These are phyloP conservation scores for Ajuga reptans DNA, from an alignment of 305 asterid species.

Conservation along the genomic window DNA sequence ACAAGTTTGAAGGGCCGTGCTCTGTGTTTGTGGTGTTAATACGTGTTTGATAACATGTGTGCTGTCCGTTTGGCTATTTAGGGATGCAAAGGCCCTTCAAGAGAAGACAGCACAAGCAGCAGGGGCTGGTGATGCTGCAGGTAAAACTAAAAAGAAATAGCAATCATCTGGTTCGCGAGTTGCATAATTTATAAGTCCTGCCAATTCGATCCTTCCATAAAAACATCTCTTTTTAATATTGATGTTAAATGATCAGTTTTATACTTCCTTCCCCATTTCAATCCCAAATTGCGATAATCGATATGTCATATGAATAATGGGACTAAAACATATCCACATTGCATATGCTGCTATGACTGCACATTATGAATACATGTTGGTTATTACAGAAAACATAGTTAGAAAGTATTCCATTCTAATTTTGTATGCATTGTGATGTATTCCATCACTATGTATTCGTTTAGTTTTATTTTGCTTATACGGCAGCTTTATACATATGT, in stretches of 20 bases:
- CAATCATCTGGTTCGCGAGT: neutral
- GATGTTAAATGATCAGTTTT: neutral
- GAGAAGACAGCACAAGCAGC: conserved; percentile 70
- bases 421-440: too few relatives aligned
- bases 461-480: too few relatives aligned
- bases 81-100: conserved; percentile 93
- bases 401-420: too few relatives aligned
- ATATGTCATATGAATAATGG: conserved; percentile 10
- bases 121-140: conserved; percentile 53
- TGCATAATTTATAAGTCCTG: neutral
- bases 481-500: too few relatives aligned
- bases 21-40: neutral
- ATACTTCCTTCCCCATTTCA: neutral
- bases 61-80: conserved; percentile 16
- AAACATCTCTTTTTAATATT: neutral
- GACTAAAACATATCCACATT: too few relatives aligned
- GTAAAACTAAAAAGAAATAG: conserved; percentile 70
- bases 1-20: neutral
- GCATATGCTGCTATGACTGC: too few relatives aligned
- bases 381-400: too few relatives aligned
- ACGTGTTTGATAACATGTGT: neutral
- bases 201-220: neutral
- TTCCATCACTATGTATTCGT: too few relatives aligned
- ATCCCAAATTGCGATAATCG: neutral
- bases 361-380: too few relatives aligned